phyloP scores from a whole-genome alignment of 257 asterid genomes.

The Scutellaria barbata region DNA sequence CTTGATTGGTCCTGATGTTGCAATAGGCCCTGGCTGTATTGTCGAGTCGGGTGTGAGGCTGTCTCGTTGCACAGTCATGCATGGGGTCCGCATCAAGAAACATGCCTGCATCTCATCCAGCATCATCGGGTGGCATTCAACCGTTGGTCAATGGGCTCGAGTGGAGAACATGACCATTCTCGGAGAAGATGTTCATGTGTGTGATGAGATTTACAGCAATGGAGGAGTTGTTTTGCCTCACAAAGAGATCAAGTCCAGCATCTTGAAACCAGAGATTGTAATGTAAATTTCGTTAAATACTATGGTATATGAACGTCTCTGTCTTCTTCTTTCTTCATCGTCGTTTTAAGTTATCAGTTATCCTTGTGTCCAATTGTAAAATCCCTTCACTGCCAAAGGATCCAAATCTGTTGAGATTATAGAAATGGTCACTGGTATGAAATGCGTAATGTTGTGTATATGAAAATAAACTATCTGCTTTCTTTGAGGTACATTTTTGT shows the following conservation, averaged over 20 bases:
- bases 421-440: constrained; percentile 30
- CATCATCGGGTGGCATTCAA: constrained; percentile 97
- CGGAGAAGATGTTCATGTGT: constrained; percentile 94
- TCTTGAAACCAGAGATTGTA: constrained; percentile 88
- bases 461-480: constrained; percentile 31
- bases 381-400: constrained; percentile 30
- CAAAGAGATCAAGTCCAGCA: constrained; percentile 93
- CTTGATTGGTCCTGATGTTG: constrained; percentile 90
- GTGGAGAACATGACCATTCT: constrained; percentile 95
- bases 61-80: constrained; percentile 88
- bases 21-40: constrained; percentile 86
- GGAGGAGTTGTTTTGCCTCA: constrained; percentile 97
- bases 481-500: constrained; percentile 16
- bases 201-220: constrained; percentile 88
- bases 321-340: background rate
- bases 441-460: constrained; percentile 42
- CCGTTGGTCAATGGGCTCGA: constrained; percentile 96
- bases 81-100: constrained; percentile 87
- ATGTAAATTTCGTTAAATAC: constrained; percentile 58
- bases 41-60: constrained; percentile 93
- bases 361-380: constrained; percentile 36
- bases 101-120: constrained; percentile 85
- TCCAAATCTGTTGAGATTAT: constrained; percentile 26
- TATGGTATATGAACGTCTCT: background rate
- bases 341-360: background rate